Base-by-base conservation (phyloP, 2,329 filamentous ascomycete species). In the Tolypocladium amazonense region DNA sequence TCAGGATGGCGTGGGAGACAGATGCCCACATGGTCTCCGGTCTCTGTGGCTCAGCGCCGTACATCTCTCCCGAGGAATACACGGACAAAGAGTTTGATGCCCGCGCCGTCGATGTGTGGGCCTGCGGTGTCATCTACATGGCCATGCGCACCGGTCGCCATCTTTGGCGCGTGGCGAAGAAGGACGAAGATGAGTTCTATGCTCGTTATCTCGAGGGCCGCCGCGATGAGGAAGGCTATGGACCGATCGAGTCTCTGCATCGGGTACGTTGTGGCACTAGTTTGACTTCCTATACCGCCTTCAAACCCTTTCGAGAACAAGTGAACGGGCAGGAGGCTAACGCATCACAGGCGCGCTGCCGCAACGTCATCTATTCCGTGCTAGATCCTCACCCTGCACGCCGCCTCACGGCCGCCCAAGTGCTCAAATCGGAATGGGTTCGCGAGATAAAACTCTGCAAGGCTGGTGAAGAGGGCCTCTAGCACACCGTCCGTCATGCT, bases 121-220 rank as follows among this genome's bases (percentile, higher is more conserved):
- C 94, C 30, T 96, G 92, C 62, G 94, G 94, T 71, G 94, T 99
- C 57, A 99, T 99, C 62, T 99, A 99, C 77, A 99, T 99, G 94
- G 94, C 94, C 18, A 99, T 99, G 94, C 84, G 94, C 61, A 97
- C 93, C 2, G 94, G 94, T 7, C 84, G 94, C 58, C 94, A 99
- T 74, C 80, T 99, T 11, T 99, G 94, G 94, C 88, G 92, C 59
- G 86, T 97, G n/a, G 94, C 94, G 8, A 93, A 93, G 75, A 95
- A 92, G 75, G 92, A 96, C 59, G 93, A 97, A 65, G 94, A 99
- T 69, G 94, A 97, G 70, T 99, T 97, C 68, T 99, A 96, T 71
- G 89, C 90, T 64, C 88, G 92, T 50, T 99, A 99, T 71, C 83
- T 99, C 6, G 89, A 96, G 70, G 94, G 94, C 37, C 86, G 94